These are phyloP conservation scores for Sclerotinia minor DNA, from an alignment of 2,329 filamentous ascomycete species.

Conservation along the genomic window DNA sequence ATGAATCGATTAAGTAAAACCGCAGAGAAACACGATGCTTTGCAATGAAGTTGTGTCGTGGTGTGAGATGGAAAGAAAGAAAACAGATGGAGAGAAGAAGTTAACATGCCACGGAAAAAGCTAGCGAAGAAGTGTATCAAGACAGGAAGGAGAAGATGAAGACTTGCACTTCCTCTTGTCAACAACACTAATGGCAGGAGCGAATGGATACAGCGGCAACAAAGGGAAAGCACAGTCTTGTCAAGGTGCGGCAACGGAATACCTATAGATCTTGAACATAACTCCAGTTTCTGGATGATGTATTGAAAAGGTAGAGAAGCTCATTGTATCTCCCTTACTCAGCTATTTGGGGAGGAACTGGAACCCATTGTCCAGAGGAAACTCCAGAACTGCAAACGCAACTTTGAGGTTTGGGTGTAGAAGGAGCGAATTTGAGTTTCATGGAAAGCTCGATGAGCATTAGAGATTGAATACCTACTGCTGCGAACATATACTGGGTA, in stretches of 20 bases:
- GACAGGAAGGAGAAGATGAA: slow-evolving; percentile 11
- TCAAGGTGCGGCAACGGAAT: background rate
- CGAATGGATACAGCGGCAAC: background rate
- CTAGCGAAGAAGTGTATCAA: background rate
- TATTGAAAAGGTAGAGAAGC: background rate
- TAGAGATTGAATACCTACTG: no score
- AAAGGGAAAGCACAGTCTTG: background rate
- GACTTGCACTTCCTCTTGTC: background rate
- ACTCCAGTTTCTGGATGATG: background rate
- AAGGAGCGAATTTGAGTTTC: no score
- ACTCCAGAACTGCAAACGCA: no score
- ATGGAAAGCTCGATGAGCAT: no score
- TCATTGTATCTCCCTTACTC: background rate
- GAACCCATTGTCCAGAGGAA: no score
- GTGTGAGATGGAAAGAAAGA: slow-evolving; percentile 14
- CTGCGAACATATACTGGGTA: no score
- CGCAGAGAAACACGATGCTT: slow-evolving; percentile 10
- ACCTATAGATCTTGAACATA: background rate
- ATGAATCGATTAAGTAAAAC: slow-evolving; percentile 7
- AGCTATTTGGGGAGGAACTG: no score
- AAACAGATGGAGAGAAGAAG: slow-evolving; percentile 19
- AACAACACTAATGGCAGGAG: background rate
- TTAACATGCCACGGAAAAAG: background rate
- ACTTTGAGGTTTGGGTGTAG: no score
- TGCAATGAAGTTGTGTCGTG: slow-evolving; percentile 7